Base-by-base conservation (phyloP, 805 yeast genomes). In the Lipomyces kockii region DNA sequence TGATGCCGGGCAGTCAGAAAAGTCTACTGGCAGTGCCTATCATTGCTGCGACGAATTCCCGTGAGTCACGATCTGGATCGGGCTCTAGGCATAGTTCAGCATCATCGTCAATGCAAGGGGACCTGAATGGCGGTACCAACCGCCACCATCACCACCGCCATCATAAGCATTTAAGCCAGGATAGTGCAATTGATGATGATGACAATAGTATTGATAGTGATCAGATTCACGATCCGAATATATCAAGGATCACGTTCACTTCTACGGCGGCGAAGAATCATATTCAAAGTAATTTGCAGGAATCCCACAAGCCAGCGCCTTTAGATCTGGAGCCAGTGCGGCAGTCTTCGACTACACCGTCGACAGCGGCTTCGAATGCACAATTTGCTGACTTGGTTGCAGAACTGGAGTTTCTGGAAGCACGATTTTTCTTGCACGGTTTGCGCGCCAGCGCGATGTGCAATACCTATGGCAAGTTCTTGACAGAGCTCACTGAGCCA, bases 361-460 rank as follows among this genome's bases (percentile, higher is more conserved):
- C 61, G 61, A 37, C 22, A 29, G 25, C 22, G 20, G 12, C 25
- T 12, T 37, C 55, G 55, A 52, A 12, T 9, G 29, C 29, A 35
- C 64, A 52, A 14, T 57, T 62, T 56, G 61, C 56, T 29, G 53
- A 49, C 2, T 27, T 67, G 34, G 65, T 62, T 32, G 51, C 32
- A n/a, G 71, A 64, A 27, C 43, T 67, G 29, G 32, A 34, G 25
- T 43, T 55, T 43, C 54, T 67, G 20, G 68, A 67, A 22, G 61
- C 68, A 29, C 64, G 55, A 27, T 67, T 63, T 60, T 29, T 61
- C 5, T 62, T 43, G 57, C 60, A 64, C 17, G 67, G 67, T 1
- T 29, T 52, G 9, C 64, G 67, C 8, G 67, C 70, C 8, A 17
- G 35, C 17, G 39, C 61, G 12, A 32, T 66, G 32, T 43, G 62